Percentiles rank a stretch among this genome's conserved stretches.
phyloP scores from a whole-genome alignment of 1,139 yeast genomes.

The Yamadazyma diddensiae region DNA sequence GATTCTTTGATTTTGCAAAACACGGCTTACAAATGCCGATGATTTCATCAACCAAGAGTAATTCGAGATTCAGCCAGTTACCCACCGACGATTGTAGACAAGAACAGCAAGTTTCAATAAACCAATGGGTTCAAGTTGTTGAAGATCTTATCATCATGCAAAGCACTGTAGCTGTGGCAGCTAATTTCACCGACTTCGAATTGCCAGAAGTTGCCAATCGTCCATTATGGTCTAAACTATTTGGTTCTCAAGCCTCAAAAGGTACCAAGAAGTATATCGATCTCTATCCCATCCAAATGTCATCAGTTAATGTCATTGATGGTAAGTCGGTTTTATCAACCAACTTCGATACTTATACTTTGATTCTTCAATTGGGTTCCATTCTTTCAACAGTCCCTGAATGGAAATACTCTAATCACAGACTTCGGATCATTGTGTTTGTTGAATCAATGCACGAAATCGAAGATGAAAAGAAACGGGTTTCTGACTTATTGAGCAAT shows the following conservation, averaged over 20 bases:
- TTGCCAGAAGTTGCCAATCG: constrained; percentile 44
- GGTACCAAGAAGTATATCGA: constrained; percentile 56
- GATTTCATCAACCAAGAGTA: constrained; percentile 16
- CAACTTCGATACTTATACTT: constrained; percentile 90
- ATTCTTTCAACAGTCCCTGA: constrained; percentile 88
- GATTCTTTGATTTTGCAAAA: constrained; percentile 67
- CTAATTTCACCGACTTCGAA: constrained; percentile 66
- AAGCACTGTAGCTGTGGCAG: constrained; percentile 90
- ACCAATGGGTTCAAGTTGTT: constrained; percentile 88
- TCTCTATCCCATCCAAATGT: constrained; percentile 94
- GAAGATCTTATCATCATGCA: constrained; percentile 93
- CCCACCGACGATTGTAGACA: constrained; percentile 83
- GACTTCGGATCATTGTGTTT: constrained; percentile 78
- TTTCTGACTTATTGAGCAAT: constrained; percentile 61
- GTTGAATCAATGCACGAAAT: constrained; percentile 76
- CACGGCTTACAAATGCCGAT: constrained; percentile 36
- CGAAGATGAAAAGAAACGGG: constrained; percentile 62
- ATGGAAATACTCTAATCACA: constrained; percentile 73
- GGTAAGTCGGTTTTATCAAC: constrained; percentile 77
- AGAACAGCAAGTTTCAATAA: constrained; percentile 66
- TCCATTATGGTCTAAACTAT: constrained; percentile 16
- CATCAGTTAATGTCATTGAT: constrained; percentile 66
- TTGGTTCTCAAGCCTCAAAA: constrained; percentile 5
- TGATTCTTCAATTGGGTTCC: constrained; percentile 89
- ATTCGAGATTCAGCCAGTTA: constrained; percentile 27